Evolutionary conservation across 768 basidiomycete genomes (phyloP).

Genomic region (Russula foetens): DNA sequence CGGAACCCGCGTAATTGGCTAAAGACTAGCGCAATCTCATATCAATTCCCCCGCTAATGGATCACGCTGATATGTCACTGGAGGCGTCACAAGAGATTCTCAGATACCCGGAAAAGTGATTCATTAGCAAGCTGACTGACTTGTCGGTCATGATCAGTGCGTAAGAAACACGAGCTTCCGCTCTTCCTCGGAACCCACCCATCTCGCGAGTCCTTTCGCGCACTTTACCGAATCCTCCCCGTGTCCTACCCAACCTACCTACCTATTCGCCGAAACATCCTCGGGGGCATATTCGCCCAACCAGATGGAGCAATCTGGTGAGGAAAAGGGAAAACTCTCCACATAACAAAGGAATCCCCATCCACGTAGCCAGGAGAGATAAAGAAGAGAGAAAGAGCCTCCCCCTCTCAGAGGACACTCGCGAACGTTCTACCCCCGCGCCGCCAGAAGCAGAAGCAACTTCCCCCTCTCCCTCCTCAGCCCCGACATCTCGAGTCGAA

Average conservation of each 20-base stretch:
- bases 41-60: conserved; percentile 12
- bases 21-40: not conserved
- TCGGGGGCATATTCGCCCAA: not conserved
- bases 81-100: conserved; percentile 11
- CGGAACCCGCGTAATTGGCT: conserved; percentile 4
- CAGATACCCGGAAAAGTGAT: conserved; percentile 9
- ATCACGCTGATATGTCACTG: conserved; percentile 14
- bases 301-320: not conserved
- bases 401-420: not conserved
- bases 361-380: not conserved
- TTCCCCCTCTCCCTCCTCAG: not conserved
- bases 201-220: not conserved
- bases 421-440: conserved; percentile 18
- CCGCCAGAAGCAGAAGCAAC: conserved; percentile 15
- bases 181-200: conserved; percentile 8
- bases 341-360: not conserved
- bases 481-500: conserved; percentile 14
- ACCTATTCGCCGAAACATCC: not conserved
- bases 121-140: conserved; percentile 15
- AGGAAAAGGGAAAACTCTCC: not conserved
- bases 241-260: too few species aligned
- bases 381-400: not conserved
- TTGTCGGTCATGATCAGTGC: conserved; percentile 8
- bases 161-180: conserved; percentile 16
- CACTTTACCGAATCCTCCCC: not conserved